phyloP scores from a whole-genome alignment of 2,329 filamentous ascomycete genomes.

The Fonsecaea pedrosoi region DNA sequence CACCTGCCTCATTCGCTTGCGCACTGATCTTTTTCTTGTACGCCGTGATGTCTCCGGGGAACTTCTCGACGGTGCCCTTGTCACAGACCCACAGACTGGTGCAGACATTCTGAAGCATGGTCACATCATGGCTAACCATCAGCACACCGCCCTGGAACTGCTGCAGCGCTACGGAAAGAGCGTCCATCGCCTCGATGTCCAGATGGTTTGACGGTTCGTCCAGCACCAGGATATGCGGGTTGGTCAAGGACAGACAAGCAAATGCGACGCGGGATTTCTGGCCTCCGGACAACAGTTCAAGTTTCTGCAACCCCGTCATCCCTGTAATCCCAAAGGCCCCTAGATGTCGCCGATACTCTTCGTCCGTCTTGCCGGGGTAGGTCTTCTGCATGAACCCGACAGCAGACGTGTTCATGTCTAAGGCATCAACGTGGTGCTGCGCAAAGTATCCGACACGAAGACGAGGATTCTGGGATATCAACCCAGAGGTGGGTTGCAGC shows the following conservation, averaged over 20 bases:
- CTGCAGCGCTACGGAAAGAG: slow-evolving; percentile 79
- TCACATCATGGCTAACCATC: slow-evolving; percentile 99
- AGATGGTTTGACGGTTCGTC: slow-evolving; percentile 99
- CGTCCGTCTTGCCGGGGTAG: slow-evolving; percentile 89
- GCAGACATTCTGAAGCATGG: slow-evolving; percentile 96
- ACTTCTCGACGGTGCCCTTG: slow-evolving; percentile 91
- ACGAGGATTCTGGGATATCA: slow-evolving; percentile 87
- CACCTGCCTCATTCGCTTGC: slow-evolving; percentile 86
- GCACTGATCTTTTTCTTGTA: slow-evolving; percentile 97
- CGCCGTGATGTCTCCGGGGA: slow-evolving; percentile 89
- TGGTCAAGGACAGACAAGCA: slow-evolving; percentile 89
- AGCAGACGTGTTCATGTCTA: slow-evolving; percentile 86
- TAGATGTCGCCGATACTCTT: slow-evolving; percentile 94
- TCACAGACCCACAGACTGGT: slow-evolving; percentile 97
- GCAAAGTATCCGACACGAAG: slow-evolving; percentile 95
- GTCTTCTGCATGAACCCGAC: slow-evolving; percentile 95
- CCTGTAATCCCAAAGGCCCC: slow-evolving; percentile 87
- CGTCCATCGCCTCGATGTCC: slow-evolving; percentile 99
- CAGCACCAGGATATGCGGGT: slow-evolving; percentile 95
- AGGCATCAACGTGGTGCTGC: slow-evolving; percentile 95
- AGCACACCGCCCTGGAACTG: slow-evolving; percentile 93
- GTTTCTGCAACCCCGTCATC: slow-evolving; percentile 95
- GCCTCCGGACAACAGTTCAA: slow-evolving; percentile 91
- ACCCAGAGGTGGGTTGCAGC: slow-evolving; percentile 74
- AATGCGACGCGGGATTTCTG: slow-evolving; percentile 99